Conservation (phyloP, 1,284 basidiomycete genomes). For the Boletus sp. region DNA sequence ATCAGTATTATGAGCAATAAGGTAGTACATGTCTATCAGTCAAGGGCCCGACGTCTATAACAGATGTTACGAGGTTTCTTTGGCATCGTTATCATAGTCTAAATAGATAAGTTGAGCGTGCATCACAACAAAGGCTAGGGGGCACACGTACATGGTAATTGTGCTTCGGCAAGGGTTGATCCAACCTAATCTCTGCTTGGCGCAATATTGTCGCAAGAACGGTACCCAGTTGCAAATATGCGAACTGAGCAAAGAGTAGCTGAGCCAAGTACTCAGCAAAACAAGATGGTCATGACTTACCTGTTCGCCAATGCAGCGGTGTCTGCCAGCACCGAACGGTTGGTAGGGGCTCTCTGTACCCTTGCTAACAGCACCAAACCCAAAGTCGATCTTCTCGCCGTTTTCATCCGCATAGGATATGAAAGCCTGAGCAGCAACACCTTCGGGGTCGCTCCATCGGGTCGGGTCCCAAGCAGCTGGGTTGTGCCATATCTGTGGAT, state of each 20-base stretch:
- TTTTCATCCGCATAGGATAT: constrained; percentile 68
- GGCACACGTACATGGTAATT: constrained; percentile 83
- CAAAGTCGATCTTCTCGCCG: constrained; percentile 92
- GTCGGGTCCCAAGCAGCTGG: constrained; percentile 72
- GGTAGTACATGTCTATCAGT: too few relatives aligned
- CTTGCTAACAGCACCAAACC: constrained; percentile 91
- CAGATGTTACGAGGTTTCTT: constrained; percentile 46
- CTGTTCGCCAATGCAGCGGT: constrained; percentile 94
- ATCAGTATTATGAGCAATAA: constrained; percentile 6
- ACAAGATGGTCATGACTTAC: constrained; percentile 35
- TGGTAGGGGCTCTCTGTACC: constrained; percentile 90
- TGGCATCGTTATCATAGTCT: constrained; percentile 75
- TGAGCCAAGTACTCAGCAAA: constrained; percentile 1
- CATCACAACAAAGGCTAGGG: not conserved
- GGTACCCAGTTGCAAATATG: constrained; percentile 89
- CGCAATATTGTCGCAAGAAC: constrained; percentile 81
- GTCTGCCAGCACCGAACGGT: constrained; percentile 94
- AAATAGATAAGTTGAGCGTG: constrained; percentile 7
- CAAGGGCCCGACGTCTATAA: constrained; percentile 42
- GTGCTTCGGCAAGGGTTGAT: constrained; percentile 66
- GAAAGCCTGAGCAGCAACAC: constrained; percentile 73
- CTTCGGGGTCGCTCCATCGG: constrained; percentile 81
- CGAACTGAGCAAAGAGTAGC: constrained; percentile 58
- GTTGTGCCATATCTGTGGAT: constrained; percentile 81
- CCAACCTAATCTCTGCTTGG: constrained; percentile 70